A percentile compares a stretch with the other conserved stretches of the same genome.
These are phyloP conservation scores for Leishmania mexicana DNA, from an alignment of 208 protist species.

Conservation along the genomic window DNA sequence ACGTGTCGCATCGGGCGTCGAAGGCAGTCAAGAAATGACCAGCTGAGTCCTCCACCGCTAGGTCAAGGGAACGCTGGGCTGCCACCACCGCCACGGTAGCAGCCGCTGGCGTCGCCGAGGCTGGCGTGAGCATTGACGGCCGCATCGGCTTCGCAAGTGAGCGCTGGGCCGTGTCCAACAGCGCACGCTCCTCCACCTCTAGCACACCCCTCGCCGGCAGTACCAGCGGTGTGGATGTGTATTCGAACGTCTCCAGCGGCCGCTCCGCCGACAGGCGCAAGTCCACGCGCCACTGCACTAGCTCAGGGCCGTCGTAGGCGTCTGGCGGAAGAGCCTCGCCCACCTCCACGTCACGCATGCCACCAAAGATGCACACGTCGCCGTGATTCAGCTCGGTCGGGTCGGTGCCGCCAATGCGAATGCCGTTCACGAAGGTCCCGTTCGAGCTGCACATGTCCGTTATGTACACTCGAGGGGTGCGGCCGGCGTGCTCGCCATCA, in stretches of 20 bases:
- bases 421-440: slow-evolving; percentile 86
- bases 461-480: slow-evolving; percentile 42
- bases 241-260: slow-evolving; percentile 33
- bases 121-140: not conserved
- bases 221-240: slow-evolving; percentile 56
- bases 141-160: slow-evolving; percentile 24
- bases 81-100: not conserved
- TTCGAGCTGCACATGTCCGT: slow-evolving; percentile 87
- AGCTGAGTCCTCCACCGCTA: not conserved
- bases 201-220: slow-evolving; percentile 52
- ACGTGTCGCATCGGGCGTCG: not conserved
- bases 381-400: slow-evolving; percentile 56
- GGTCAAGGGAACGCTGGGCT: too few relatives aligned
- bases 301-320: slow-evolving; percentile 62
- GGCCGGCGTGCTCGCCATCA: not conserved
- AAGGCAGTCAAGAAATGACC: not conserved
- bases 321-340: slow-evolving; percentile 53
- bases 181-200: slow-evolving; percentile 40
- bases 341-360: slow-evolving; percentile 77
- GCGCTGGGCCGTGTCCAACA: slow-evolving; percentile 46
- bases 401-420: slow-evolving; percentile 50
- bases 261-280: slow-evolving; percentile 9
- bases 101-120: slow-evolving; percentile 1
- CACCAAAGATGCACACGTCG: slow-evolving; percentile 80
- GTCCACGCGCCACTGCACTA: slow-evolving; percentile 74